These are phyloP conservation scores for Areca catechu DNA, from an alignment of 176 grass and related monocot genomes.

Conservation along the genomic window DNA sequence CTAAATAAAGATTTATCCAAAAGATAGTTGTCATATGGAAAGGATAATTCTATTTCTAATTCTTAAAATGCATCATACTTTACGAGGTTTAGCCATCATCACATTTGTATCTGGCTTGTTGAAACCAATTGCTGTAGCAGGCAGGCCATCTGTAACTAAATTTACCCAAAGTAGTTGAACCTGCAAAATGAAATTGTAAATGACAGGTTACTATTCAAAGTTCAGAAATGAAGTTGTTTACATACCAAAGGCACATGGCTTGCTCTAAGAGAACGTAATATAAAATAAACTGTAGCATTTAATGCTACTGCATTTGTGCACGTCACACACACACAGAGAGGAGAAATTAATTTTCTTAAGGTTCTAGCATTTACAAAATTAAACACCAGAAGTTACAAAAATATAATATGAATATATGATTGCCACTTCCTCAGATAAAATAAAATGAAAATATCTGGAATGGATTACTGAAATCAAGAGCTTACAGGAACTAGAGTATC, in stretches of 20 bases:
- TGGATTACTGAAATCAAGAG: background rate
- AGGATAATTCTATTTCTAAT: background rate
- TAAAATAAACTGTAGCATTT: no score
- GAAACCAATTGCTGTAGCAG: slow-evolving; percentile 97
- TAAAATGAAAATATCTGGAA: slow-evolving; percentile 11
- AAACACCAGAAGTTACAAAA: no score
- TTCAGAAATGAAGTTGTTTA: background rate
- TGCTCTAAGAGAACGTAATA: background rate
- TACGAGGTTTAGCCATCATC: slow-evolving; percentile 82
- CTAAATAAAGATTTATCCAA: no score
- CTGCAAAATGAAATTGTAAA: slow-evolving; percentile 33
- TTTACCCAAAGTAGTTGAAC: slow-evolving; percentile 99
- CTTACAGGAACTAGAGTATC: slow-evolving; percentile 95
- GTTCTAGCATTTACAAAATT: no score
- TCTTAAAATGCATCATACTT: slow-evolving; percentile 37
- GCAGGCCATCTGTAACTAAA: slow-evolving; percentile 93
- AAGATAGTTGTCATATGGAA: no score
- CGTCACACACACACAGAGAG: no score
- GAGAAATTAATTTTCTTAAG: no score
- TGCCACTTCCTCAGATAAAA: background rate
- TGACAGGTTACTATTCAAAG: background rate
- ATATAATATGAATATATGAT: no score
- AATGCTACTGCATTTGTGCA: no score
- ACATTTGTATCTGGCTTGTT: slow-evolving; percentile 93
- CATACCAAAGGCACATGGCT: background rate